Evolutionary conservation across 2,329 filamentous ascomycete genomes (phyloP).

Genomic region (Fusarium bactridioides): DNA sequence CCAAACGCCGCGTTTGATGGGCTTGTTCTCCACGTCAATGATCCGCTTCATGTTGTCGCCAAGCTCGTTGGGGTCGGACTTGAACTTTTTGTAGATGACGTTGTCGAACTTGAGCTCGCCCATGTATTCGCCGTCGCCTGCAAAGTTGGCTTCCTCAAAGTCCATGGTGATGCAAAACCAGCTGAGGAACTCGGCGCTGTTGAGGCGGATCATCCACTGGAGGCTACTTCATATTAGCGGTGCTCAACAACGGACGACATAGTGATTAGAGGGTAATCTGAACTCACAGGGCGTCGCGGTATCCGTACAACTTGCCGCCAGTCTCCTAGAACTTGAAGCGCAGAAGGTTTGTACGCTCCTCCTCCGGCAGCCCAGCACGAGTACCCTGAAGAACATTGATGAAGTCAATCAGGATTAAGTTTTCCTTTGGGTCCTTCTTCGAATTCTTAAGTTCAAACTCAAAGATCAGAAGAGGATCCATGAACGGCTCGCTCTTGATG

Average conservation of each 20-base stretch:
- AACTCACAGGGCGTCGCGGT: constrained; percentile 16
- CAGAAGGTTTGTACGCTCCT: not conserved
- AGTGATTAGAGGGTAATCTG: rapidly evolving
- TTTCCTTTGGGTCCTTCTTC: not conserved
- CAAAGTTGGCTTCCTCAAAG: not conserved
- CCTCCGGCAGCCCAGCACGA: not conserved
- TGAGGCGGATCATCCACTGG: constrained; percentile 27
- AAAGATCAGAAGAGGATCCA: not conserved
- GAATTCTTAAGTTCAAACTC: not conserved
- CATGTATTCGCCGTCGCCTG: not conserved
- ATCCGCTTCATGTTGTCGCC: not conserved
- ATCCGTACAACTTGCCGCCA: not conserved
- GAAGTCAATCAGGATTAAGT: constrained; percentile 4
- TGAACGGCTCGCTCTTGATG: not conserved
- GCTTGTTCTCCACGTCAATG: not conserved
- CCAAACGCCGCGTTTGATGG: not conserved
- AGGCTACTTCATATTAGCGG: not conserved
- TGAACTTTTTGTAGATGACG: not conserved
- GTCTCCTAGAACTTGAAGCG: not conserved
- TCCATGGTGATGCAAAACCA: constrained; percentile 3
- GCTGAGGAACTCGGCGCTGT: not conserved
- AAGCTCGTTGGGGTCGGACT: not conserved
- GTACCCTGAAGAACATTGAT: constrained; percentile 6
- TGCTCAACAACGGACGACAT: rapidly evolving
- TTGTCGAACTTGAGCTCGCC: not conserved